phyloP scores from a whole-genome alignment of 2,329 filamentous ascomycete species.

The Cladobotryum mycophilum region DNA sequence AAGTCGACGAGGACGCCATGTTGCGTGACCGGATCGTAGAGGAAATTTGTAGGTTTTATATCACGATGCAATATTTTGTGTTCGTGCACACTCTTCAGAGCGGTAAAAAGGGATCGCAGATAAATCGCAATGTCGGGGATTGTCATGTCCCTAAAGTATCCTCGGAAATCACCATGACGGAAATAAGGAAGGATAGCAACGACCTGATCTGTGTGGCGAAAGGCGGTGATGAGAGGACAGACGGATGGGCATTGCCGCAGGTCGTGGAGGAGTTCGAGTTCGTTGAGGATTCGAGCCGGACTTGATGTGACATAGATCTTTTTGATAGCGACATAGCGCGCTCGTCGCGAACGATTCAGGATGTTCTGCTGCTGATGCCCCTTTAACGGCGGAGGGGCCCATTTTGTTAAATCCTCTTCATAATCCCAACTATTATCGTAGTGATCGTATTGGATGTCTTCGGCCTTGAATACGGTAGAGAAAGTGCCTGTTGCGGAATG shows the following conservation, averaged over 20 bases:
- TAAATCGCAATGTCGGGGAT: slow-evolving; percentile 84
- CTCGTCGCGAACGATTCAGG: slow-evolving; percentile 24
- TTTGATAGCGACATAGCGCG: slow-evolving; percentile 91
- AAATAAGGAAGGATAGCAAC: slow-evolving; percentile 94
- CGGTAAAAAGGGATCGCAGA: slow-evolving; percentile 80
- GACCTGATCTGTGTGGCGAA: slow-evolving; percentile 88
- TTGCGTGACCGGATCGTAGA: slow-evolving; percentile 76
- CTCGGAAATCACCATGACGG: slow-evolving; percentile 87
- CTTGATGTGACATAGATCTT: slow-evolving; percentile 99
- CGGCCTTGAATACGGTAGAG: slow-evolving; percentile 97
- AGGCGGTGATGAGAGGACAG: slow-evolving; percentile 95
- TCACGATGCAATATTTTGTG: slow-evolving; percentile 86
- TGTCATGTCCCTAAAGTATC: slow-evolving; percentile 88
- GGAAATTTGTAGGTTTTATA: slow-evolving; percentile 96
- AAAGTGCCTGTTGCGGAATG: slow-evolving; percentile 69
- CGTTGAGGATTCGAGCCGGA: slow-evolving; percentile 87
- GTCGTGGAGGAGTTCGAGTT: slow-evolving; percentile 87
- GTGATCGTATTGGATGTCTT: slow-evolving; percentile 78
- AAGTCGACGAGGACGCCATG: slow-evolving; percentile 97
- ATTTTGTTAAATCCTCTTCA: slow-evolving; percentile 59
- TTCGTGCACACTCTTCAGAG: slow-evolving; percentile 74
- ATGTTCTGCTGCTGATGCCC: slow-evolving; percentile 33
- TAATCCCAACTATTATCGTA: slow-evolving; percentile 87
- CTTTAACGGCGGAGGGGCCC: slow-evolving; percentile 62
- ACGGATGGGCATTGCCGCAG: slow-evolving; percentile 77